Conservation (phyloP, 1,139 yeast species). For the Pichia sp. region DNA sequence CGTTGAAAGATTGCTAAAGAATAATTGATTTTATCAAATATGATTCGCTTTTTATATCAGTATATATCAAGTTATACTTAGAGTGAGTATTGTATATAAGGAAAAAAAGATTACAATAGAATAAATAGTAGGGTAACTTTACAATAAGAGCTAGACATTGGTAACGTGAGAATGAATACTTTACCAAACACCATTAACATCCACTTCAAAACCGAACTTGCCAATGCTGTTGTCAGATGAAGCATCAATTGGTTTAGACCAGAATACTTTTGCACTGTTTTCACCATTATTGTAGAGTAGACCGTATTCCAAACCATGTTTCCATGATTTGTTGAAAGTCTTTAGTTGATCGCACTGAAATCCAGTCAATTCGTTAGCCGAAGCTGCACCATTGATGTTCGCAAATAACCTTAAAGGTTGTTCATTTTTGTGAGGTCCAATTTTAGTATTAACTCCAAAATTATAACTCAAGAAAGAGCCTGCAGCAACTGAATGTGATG, state of each 20-base stretch:
- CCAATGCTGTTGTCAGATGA: slow-evolving; percentile 2
- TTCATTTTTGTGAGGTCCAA: slow-evolving; percentile 26
- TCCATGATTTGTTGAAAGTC: slow-evolving; percentile 2
- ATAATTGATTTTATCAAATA: slow-evolving; percentile 26
- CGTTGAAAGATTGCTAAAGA: slow-evolving; percentile 52
- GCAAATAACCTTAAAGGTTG: slow-evolving; percentile 35
- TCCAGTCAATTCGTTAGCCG: slow-evolving; percentile 5
- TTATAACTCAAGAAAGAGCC: slow-evolving; percentile 16
- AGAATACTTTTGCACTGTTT: slow-evolving; percentile 10
- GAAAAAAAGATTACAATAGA: not conserved
- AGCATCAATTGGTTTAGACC: slow-evolving; percentile 4
- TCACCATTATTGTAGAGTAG: slow-evolving; percentile 9
- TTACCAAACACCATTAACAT: slow-evolving; percentile 13
- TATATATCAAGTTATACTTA: no score
- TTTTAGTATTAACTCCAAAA: slow-evolving; percentile 29
- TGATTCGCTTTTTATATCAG: no score
- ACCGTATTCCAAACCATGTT: slow-evolving; percentile 13
- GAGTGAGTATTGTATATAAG: no score
- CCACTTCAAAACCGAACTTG: slow-evolving; percentile 13
- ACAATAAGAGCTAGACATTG: no score
- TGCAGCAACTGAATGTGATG: slow-evolving; percentile 28
- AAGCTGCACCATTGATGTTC: slow-evolving; percentile 23
- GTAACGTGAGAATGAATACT: no score
- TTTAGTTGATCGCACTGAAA: not conserved
- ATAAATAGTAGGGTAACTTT: not conserved